phyloP scores from a whole-genome alignment of 305 asterid genomes.

The Rubia tinctorum region DNA sequence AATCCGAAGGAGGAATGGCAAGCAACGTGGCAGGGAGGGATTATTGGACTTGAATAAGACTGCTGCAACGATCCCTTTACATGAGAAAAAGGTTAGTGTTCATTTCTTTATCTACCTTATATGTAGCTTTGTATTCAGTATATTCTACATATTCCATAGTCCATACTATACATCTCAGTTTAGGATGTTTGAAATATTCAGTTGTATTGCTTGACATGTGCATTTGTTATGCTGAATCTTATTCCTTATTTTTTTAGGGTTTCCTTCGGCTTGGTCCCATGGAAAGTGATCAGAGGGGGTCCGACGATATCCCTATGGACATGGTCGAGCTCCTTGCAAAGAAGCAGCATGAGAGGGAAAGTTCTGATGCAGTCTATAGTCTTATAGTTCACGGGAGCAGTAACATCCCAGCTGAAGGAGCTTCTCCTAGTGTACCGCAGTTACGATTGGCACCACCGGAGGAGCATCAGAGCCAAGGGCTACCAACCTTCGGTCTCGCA shows the following conservation, averaged over 20 bases:
- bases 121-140: background rate
- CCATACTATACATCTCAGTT: too few species aligned
- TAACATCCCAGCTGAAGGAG: conserved; percentile 22
- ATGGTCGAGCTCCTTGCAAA: conserved; percentile 75
- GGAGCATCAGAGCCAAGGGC: conserved; percentile 26
- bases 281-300: conserved; percentile 22
- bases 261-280: conserved; percentile 22
- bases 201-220: background rate
- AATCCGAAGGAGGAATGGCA: conserved; percentile 17
- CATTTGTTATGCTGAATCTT: background rate
- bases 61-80: conserved; percentile 24
- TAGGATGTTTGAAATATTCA: background rate
- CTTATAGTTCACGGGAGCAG: conserved; percentile 19
- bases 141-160: conserved; percentile 10
- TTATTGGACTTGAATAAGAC: conserved; percentile 58
- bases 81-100: conserved; percentile 38
- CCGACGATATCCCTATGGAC: conserved; percentile 85
- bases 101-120: conserved; percentile 16
- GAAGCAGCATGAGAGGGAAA: conserved; percentile 56
- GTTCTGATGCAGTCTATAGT: conserved; percentile 32
- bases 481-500: conserved; percentile 12
- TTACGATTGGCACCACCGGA: conserved; percentile 21
- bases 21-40: conserved; percentile 13
- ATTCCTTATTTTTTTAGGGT: conserved; percentile 10
- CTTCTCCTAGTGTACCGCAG: conserved; percentile 22